Base-by-base conservation (phyloP, 2,329 filamentous ascomycete genomes). In the Colletotrichum cereale region DNA sequence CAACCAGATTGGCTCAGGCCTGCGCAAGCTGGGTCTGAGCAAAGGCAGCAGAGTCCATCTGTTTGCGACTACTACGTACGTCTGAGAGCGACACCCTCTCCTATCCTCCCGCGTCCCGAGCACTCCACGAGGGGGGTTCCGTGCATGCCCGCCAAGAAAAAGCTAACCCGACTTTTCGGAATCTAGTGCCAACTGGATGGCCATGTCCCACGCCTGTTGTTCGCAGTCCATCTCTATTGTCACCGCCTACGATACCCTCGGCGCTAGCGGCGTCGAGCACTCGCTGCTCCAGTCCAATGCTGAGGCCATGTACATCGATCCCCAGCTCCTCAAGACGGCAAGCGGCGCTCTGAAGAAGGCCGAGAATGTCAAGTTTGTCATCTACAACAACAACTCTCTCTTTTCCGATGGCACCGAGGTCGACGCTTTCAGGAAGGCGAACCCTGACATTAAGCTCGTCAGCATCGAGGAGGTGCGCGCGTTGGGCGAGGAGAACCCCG, bases 221-320 rank as follows among this genome's bases (percentile, higher is more conserved):
- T 95, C 95, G 21, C 96, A 98, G 82, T 95, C 93, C 55, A 90
- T 98, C 80, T 90, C 93, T 71, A 95, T 98, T 75, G 96, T 98
- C 62, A 98, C 96, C 56, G 95, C 95, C 62, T 98, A 98, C 82
- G 95, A 98, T 81, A 97, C 95, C 38, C 91, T 98, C 55, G 95
- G 95, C 65, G 89, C 94, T 77, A 90, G 91, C 73, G 95, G 95
- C 57, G 88, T 98, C 74, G 90, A 92, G 84, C 95, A 97, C 85
- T 97, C 95, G 3, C 88, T 98, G 74, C 86, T 91, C 29, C 93
- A 97, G 83, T 96, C 94, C 64, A 86, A 90, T 73, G 92, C 94
- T 63, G 90, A 90, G 77, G 91, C 92, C 81, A 96, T 98, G 86
- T 97, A 95, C 83, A 88, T 94, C 73, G 95, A 98, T 79, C 92